Percentiles rank a stretch among this genome's conserved stretches.
These are phyloP conservation scores for Prunus padus DNA, from an alignment of 306 rosid genomes.

Conservation along the genomic window DNA sequence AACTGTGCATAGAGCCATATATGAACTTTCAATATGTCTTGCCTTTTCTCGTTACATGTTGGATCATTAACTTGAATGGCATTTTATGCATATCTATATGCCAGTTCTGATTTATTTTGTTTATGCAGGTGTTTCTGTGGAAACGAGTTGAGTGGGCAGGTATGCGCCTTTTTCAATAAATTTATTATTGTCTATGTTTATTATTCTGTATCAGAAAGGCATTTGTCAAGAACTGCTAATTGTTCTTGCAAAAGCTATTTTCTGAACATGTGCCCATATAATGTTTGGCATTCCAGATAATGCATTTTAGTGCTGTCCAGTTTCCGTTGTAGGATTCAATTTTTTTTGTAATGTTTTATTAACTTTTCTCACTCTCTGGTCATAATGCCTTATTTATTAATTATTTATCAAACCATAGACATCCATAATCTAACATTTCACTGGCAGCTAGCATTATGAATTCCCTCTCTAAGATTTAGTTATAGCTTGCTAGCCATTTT, in stretches of 20 bases:
- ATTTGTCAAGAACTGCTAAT: neutral
- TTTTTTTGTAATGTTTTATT: too few relatives aligned
- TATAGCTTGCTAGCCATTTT: conserved; percentile 21
- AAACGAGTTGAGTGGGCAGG: conserved; percentile 77
- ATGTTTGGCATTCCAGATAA: too few relatives aligned
- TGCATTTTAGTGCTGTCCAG: too few relatives aligned
- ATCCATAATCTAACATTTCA: neutral
- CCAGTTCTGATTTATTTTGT: conserved; percentile 32
- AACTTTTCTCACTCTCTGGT: too few relatives aligned
- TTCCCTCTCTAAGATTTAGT: neutral
- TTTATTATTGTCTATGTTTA: neutral
- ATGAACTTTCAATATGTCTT: neutral
- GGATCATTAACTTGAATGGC: neutral
- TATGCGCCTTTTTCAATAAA: conserved; percentile 30
- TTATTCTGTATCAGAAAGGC: neutral
- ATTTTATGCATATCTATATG: conserved; percentile 12
- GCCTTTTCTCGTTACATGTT: neutral
- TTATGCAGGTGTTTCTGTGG: conserved; percentile 65
- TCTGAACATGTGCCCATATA: neutral
- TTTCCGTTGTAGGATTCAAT: too few relatives aligned
- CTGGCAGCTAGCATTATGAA: neutral
- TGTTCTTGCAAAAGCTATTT: neutral
- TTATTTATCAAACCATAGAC: neutral
- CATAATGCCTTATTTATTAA: too few relatives aligned
- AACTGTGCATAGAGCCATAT: neutral